These are phyloP conservation scores for Epichloe uncinata DNA, from an alignment of 2,329 filamentous ascomycete species.

Conservation along the genomic window DNA sequence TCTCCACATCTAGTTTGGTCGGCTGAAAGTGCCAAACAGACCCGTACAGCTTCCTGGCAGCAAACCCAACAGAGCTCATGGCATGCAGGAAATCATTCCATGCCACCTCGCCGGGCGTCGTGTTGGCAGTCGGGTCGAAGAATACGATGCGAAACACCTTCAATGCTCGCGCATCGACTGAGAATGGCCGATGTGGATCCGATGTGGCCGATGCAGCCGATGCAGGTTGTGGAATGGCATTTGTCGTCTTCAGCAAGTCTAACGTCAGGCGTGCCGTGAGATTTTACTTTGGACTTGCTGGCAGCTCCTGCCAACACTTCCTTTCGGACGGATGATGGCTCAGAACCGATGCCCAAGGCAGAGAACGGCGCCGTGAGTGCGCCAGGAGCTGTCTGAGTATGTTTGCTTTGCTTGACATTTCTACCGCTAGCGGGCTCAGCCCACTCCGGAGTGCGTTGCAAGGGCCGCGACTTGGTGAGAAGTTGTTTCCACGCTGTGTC, in stretches of 20 bases:
- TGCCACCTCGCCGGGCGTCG: slow-evolving; percentile 31
- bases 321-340: background rate
- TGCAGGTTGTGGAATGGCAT: background rate
- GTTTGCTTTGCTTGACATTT: background rate
- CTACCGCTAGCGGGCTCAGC: slow-evolving; percentile 18
- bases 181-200: slow-evolving; percentile 2
- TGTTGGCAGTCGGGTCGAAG: slow-evolving; percentile 20
- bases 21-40: slow-evolving; percentile 48
- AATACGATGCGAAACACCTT: slow-evolving; percentile 29
- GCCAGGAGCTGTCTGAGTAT: background rate
- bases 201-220: background rate
- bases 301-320: background rate
- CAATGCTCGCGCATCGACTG: slow-evolving; percentile 18
- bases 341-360: slow-evolving; percentile 8
- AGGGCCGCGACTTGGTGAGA: slow-evolving; percentile 18
- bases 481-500: slow-evolving; percentile 9
- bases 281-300: slow-evolving; percentile 13
- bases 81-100: slow-evolving; percentile 43
- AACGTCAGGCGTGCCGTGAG: background rate
- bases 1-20: slow-evolving; percentile 23
- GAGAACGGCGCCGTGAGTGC: slow-evolving; percentile 13
- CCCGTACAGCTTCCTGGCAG: slow-evolving; percentile 42
- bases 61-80: slow-evolving; percentile 36
- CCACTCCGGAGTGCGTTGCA: slow-evolving; percentile 38
- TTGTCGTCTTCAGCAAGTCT: background rate